Evolutionary conservation across 2,329 filamentous ascomycete genomes (phyloP), one percentile per base, ranked within the genome.

Genomic region (Cryphonectria naterciae): DNA sequence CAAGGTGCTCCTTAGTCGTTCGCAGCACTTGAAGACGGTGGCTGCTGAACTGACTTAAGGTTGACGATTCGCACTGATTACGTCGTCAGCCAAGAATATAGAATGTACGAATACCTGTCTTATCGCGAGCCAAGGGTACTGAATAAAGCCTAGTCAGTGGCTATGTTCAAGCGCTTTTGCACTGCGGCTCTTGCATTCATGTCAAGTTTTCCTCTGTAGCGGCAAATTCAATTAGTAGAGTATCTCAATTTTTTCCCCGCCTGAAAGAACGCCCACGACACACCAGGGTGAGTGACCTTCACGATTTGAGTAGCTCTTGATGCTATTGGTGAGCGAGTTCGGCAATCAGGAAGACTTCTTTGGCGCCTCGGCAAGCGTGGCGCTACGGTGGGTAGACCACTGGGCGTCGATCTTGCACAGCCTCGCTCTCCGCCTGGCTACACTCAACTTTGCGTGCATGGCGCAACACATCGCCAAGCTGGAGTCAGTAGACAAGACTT

Each of bases 341-440:
- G 32, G 64, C 63, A 13, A n/a, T 2, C 22, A 25, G 25, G 15
- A 49, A 37, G 25, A n/a, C 19, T 52, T 49, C 25, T 52, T 65
- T 65, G 64, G 64, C 64, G 64, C 17, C 64, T 65, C 43, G 64
- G 64, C 64, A 28, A 8, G 43, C 64, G 52, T 19, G 32, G 64
- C 64, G 19, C 46, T 54, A 49, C 13, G 8, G 11, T 28, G 5
- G 28, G 32, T 35, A n/a, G 17, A 65, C 19, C 46, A n/a, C 32
- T 32, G 32, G 32, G 32, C 46, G 22, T 8, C 13, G 35, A 54
- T 52, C 56, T 68, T 67, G 63, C 70, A 71, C 58, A 69, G 70
- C 69, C 69, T 70, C 69, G 43, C 56, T 60, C 70, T 25, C 63
- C 60, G 65, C 62, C 65, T 68, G 58, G 70, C 67, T 67, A 41